Base-by-base conservation (phyloP, 257 asterid genomes). In the Salvia miltiorrhiza region DNA sequence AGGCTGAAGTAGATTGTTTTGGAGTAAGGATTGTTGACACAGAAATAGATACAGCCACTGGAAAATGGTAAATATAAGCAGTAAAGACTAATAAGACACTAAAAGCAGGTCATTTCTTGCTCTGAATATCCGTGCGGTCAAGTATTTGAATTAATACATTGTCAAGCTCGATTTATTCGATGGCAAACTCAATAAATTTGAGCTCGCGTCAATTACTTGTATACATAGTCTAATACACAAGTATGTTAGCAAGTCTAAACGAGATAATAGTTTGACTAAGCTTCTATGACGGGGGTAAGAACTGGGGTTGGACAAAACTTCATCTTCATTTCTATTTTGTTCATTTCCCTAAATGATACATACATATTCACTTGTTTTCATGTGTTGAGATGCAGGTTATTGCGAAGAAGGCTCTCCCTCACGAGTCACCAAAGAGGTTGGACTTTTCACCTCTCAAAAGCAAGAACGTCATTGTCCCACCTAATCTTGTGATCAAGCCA, bases 381-480 rank as follows among this genome's bases (percentile, higher is more conserved):
- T 16, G 26, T 48, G 17, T 35, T 13, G 47, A 12, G 11, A 66
- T 30, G 65, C 71, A 89, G 89, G 78, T 79, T 63, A 59, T 66
- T n/a, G 45, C 60, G 21, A 65, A 81, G 68, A 86, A 81, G 71
- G 71, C 61, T 41, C 48, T 65, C 67, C 43, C 78, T 32, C 74
- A 63, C 14, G 85, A 77, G 59, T 60, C 77, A 54, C 76, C 80
- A 50, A 87, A 79, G 64, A 76, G 53, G 64, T 68, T 79, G 5
- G 72, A 63, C 24, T 43, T 79, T 80, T 82, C 81, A 30, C 97
- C 96, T n/a, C 94, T 88, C 37, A 81, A 79, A 71, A 77, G 70
- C 80, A 90, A 90, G 79, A 86, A 93, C 67, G 67, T 70, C 56
- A 64, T 79, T 8, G 67, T 72, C 24, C 84, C 93, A n/a, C 91